phyloP scores from a whole-genome alignment of 2,329 filamentous ascomycete species.

The Sordariomycetes sp. region DNA sequence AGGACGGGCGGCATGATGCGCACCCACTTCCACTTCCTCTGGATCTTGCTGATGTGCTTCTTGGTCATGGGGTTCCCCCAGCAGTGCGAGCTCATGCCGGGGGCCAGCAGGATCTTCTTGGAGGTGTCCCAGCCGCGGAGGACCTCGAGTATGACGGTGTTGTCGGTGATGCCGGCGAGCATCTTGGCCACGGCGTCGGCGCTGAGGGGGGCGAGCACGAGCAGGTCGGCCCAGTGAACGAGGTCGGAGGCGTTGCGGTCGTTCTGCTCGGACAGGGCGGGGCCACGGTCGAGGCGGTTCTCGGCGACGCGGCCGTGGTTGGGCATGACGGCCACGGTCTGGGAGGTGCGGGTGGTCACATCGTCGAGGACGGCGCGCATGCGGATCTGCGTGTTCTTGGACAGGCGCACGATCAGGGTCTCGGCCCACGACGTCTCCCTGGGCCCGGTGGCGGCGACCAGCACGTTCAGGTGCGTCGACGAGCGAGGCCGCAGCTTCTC shows the following conservation, averaged over 20 bases:
- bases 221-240: conserved; percentile 78
- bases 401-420: conserved; percentile 54
- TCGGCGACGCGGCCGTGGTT: conserved; percentile 30
- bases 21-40: conserved; percentile 79
- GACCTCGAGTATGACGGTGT: conserved; percentile 66
- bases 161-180: conserved; percentile 70
- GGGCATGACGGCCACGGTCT: conserved; percentile 50
- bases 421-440: conserved; percentile 56
- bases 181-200: conserved; percentile 79
- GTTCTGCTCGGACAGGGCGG: conserved; percentile 10
- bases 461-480: conserved; percentile 33
- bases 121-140: conserved; percentile 78
- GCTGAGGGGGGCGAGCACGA: conserved; percentile 76
- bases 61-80: conserved; percentile 87
- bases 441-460: conserved; percentile 55
- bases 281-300: background rate
- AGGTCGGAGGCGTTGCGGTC: conserved; percentile 45
- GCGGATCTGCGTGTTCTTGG: conserved; percentile 52
- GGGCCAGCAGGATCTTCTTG: conserved; percentile 76
- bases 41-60: conserved; percentile 75
- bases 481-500: background rate
- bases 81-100: conserved; percentile 80
- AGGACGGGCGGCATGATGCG: conserved; percentile 70
- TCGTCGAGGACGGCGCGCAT: conserved; percentile 55
- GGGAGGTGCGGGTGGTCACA: conserved; percentile 49